Evolutionary conservation across 1,284 basidiomycete genomes (phyloP), one percentile per base, ranked within the genome.

Genomic region (Papiliotrema nemorosa): DNA sequence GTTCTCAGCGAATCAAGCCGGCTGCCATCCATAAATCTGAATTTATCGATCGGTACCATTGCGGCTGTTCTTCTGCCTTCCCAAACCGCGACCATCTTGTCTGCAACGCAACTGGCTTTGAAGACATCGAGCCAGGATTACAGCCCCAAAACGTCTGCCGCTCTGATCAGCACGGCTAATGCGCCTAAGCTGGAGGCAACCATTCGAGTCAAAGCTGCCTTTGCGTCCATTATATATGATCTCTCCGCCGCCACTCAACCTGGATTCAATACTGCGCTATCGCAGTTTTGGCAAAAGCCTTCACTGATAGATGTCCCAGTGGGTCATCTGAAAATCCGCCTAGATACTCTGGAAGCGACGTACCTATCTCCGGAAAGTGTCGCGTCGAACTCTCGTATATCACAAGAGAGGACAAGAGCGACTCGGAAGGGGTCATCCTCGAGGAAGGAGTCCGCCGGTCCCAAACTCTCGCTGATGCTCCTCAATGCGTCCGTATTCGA

Each of bases 321-420:
- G n/a, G 65, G 62, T 2, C 72, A 74, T 42, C 57, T 76, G 12
- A 68, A 70, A 24, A 35, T 74, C 1, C 56, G 58, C 0, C 37
- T 72, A 10, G 72, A 73, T n/a, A 50, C 42, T 2, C 39, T 72
- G 7, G 54, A 49, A 2, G 57, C 58, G 1, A 25, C 31, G 2
- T 67, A 70, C 41, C n/a, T 18, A 3, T 50, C 44, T 1, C 53
- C 53, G n/a, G 58, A 50, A 26, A 37, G 45, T n/a, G 4, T n/a
- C 2, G 25, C 44, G 20, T n/a, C 34, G 35, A 14, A 39, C 35
- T 21, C 24, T 38, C 13, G 20, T 36, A 27, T 12, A 16, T 21
- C 26, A 24, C 21, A 20, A 16, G 2, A 56, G 58, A n/a, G n/a
- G n/a, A n/a, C n/a, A n/a, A 3, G 47, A 40, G 2, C 53, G 55